Conservation (phyloP, 352 stramenopile genomes). For the Pythium rishiriense region DNA sequence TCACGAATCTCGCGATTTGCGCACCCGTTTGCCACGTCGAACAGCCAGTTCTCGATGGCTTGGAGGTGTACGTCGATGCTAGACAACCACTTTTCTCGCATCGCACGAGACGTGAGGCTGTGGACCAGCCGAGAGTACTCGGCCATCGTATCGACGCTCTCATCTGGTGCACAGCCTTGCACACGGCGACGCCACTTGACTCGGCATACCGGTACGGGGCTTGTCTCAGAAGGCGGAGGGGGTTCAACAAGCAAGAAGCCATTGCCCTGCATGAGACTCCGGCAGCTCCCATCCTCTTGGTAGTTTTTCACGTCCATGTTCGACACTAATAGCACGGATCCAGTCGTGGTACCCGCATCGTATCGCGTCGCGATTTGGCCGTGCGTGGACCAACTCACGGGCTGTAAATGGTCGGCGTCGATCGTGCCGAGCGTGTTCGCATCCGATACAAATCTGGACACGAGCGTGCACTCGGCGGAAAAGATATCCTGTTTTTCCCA, state of each 20-base stretch:
- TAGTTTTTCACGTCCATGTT: slow-evolving; percentile 1
- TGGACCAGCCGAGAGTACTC: not conserved
- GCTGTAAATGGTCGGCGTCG: not conserved
- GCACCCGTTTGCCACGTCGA: not conserved
- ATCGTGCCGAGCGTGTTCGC: slow-evolving; percentile 2
- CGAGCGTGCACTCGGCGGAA: not conserved
- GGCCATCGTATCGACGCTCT: not conserved
- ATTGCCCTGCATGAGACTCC: not conserved
- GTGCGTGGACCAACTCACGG: not conserved
- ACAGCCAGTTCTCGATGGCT: slow-evolving; percentile 1
- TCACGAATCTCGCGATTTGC: not conserved
- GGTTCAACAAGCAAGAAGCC: slow-evolving; percentile 5
- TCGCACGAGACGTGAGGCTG: not conserved
- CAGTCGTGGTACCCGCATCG: not conserved
- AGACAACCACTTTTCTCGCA: slow-evolving; percentile 2
- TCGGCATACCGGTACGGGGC: not conserved
- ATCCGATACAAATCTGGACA: slow-evolving; percentile 4
- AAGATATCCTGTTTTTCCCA: slow-evolving; percentile 9
- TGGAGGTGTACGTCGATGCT: slow-evolving; percentile 5
- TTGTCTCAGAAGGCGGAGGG: not conserved
- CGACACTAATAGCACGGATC: not conserved
- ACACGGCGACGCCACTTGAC: slow-evolving; percentile 7
- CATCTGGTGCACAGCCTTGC: not conserved
- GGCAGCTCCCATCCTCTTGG: not conserved
- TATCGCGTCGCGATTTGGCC: slow-evolving; percentile 1